Evolutionary conservation across 2,329 filamentous ascomycete genomes (phyloP), one percentile per base, ranked within the genome.

Genomic region (Alternaria ventricosa): DNA sequence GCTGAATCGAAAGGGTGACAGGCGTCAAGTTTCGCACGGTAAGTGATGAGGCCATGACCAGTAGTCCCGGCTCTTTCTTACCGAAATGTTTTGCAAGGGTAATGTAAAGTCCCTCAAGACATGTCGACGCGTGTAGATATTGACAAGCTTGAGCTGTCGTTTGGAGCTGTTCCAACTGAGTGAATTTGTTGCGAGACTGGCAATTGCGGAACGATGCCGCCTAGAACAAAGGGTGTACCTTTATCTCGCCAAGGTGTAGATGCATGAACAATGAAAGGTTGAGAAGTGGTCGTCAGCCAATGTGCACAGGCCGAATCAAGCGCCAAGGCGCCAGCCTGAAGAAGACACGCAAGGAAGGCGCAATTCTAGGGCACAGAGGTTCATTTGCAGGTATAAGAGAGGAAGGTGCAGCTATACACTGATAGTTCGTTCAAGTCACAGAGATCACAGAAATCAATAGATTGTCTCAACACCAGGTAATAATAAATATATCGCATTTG

Each of bases 21-120:
- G 87, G 84, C 47, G 92, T 95, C 68, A 97, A 83, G 79, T 97
- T 97, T 73, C 94, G 93, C 73, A 97, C 88, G 5, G 87, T 92
- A 70, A 97, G 83, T 20, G 77, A 73, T n/a, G 73, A 56, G n/a
- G 71, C 61, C 76, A 78, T 78, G n/a, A 25, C 30, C 12, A 20
- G 9, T 12, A 25, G 11, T 28, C 13, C 47, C 27, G 44, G 18
- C 15, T 49, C 55, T 43, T 54, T 50, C 5, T 30, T 10, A 51
- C 20, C 41, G 30, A 20, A 53, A 4, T 9, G 4, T 13, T n/a
- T 9, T 53, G 49, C 30, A 53, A 9, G 20, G 15, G 33, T 41
- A 25, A 53, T 25, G 6, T 18, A 5, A n/a, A 4, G 9, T 22
- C 49, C 25, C 23, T 9, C 13, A 43, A 46, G 23, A 46, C 25